Percentiles rank a stretch among this genome's conserved stretches.
Evolutionary conservation across 192 early-diverging fungal species (phyloP).

Genomic region (Coemansia nantahalensis): DNA sequence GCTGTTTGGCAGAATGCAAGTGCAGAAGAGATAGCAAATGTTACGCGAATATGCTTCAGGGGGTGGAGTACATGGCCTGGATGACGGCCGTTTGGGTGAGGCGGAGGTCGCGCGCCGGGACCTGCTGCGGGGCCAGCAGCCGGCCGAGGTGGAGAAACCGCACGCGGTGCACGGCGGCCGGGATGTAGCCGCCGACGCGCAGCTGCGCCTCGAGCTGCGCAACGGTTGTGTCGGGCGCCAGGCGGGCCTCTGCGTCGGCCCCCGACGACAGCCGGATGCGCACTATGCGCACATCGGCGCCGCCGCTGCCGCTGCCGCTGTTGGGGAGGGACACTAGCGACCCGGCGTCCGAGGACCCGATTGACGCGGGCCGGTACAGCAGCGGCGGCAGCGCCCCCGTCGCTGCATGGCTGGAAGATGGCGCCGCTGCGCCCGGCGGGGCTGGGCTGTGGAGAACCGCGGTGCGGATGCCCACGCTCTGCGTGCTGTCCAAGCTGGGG

Average conservation of each 20-base stretch:
- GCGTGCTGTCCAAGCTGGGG: constrained; percentile 14
- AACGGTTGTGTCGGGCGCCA: constrained; percentile 24
- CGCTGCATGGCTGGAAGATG: neutral
- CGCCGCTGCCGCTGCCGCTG: constrained; percentile 1
- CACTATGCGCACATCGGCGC: neutral
- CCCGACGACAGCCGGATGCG: constrained; percentile 22
- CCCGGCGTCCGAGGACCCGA: neutral
- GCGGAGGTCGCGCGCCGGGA: constrained; percentile 21
- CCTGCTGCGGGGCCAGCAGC: constrained; percentile 27
- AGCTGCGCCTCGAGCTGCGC: constrained; percentile 28
- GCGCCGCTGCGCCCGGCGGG: too few species aligned
- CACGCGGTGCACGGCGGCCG: constrained; percentile 11
- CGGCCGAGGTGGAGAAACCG: constrained; percentile 55
- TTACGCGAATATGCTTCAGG: neutral
- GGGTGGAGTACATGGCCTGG: constrained; percentile 16
- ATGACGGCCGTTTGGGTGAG: constrained; percentile 14
- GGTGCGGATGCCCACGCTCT: constrained; percentile 10
- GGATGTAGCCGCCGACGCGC: constrained; percentile 12
- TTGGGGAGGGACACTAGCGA: too few species aligned
- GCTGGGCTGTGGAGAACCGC: neutral
- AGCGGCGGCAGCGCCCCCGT: neutral
- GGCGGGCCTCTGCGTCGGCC: constrained; percentile 8
- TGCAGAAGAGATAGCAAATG: neutral
- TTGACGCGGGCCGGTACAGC: neutral
- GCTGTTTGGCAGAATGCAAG: too few species aligned